Base-by-base conservation (phyloP, 192 early-diverging fungal species). In the Podila verticillata region DNA sequence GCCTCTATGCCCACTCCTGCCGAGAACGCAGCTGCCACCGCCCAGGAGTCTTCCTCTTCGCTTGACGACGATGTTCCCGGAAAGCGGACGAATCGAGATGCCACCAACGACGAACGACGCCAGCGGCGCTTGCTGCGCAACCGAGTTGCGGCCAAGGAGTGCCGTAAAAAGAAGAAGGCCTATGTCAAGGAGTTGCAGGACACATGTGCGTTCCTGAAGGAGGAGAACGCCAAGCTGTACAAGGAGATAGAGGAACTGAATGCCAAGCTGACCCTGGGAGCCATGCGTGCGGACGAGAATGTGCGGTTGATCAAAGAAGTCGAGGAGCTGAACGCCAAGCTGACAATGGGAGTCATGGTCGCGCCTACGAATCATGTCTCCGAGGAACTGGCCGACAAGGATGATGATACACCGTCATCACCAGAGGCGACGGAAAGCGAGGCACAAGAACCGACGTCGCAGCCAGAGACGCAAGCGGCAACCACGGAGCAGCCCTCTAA, bases 161-260 rank as follows among this genome's bases (percentile, higher is more conserved):
- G 93, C 60, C 89, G 94, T 8, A 92, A 92, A 65, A 95, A 95
- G 75, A 94, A 94, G 78, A 95, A 95, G 74, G 87, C 84, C n/a
- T 93, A 90, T 66, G 90, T 95, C 31, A 78, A 82, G 22, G 92
- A 92, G 44, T 85, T 95, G 59, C 92, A 94, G 61, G 84, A 90
- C 48, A 89, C 91, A 58, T 85, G 92, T 10, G 62, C 79, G 13
- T 73, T 85, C 31, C 59, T 94, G 24, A 88, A 91, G 63, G 85
- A 90, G 28, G 93, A 95, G 47, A 93, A 93, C 73, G 68, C 75
- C 1, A 77, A 63, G 20, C 63, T 93, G 63, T 84, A 84, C 64
- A 92, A 91, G 67, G 90, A 92, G 74, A 72, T 92, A 28, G 90
- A 93, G 68, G 92, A 93, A 66, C 69, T 91, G 44, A 89, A 88